phyloP scores from a whole-genome alignment of 257 asterid genomes.

The Vinca minor region DNA sequence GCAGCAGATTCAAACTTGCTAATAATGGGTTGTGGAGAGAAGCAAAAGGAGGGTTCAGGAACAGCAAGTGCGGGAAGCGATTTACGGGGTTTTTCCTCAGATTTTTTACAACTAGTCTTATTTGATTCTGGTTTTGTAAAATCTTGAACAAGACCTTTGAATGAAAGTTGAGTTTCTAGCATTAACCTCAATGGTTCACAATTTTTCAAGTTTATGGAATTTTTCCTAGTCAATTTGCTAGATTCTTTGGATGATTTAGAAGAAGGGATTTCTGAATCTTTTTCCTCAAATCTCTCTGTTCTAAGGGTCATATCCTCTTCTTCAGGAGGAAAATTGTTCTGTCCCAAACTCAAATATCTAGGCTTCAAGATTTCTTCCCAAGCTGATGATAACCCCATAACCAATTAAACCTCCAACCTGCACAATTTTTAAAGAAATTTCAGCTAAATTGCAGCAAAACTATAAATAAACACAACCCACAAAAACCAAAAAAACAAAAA shows the following conservation, averaged over 20 bases:
- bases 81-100: neutral
- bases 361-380: conserved; percentile 34
- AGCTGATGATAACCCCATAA: conserved; percentile 33
- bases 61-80: conserved; percentile 20
- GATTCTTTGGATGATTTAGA: too few relatives aligned
- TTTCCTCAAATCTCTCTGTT: conserved; percentile 25
- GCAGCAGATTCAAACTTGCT: conserved; percentile 92
- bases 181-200: conserved; percentile 57
- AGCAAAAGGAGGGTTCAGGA: conserved; percentile 55
- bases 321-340: conserved; percentile 9
- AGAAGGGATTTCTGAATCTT: conserved; percentile 26
- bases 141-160: conserved; percentile 51
- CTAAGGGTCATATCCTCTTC: conserved; percentile 27
- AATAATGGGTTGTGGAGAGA: conserved; percentile 62
- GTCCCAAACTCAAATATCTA: conserved; percentile 14
- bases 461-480: too few relatives aligned
- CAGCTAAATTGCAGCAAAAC: neutral
- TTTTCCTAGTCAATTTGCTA: conserved; percentile 40
- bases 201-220: conserved; percentile 41
- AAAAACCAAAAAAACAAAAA: neutral
- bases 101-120: conserved; percentile 7
- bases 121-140: conserved; percentile 20
- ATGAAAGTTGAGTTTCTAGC: conserved; percentile 53
- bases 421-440: conserved; percentile 7
- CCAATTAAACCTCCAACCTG: conserved; percentile 18